phyloP scores from a whole-genome alignment of 495 filamentous ascomycete species.

The Hypoxylon fragiforme region DNA sequence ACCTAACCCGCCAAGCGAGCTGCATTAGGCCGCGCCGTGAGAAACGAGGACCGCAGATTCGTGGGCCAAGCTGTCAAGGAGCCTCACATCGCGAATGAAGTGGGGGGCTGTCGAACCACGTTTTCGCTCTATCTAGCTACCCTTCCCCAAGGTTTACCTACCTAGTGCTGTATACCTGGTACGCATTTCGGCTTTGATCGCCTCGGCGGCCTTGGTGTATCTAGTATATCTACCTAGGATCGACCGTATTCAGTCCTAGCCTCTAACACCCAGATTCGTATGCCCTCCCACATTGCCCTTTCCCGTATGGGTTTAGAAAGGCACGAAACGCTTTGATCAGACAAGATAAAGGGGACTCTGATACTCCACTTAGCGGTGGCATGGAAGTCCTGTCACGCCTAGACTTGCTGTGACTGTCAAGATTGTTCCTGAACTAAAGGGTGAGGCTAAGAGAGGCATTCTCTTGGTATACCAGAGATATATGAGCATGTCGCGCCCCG shows the following conservation, averaged over 20 bases:
- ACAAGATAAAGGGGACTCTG: conserved; percentile 1
- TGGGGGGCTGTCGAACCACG: conserved; percentile 21
- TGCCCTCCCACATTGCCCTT: background rate
- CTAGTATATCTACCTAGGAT: no score
- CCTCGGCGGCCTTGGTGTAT: background rate
- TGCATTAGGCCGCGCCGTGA: background rate
- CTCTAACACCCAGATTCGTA: conserved; percentile 6
- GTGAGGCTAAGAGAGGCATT: background rate
- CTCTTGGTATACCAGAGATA: conserved; percentile 1
- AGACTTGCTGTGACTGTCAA: conserved; percentile 8
- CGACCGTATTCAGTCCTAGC: background rate
- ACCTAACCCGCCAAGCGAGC: background rate
- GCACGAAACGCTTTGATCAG: background rate
- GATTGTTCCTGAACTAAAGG: background rate
- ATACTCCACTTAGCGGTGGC: background rate
- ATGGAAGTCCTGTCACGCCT: conserved; percentile 8
- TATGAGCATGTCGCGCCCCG: conserved; percentile 10
- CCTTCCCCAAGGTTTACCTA: no score
- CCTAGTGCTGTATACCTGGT: no score
- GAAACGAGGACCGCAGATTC: background rate
- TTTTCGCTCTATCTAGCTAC: background rate
- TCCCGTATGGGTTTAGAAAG: background rate
- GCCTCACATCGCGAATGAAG: conserved; percentile 20
- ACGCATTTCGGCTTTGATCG: no score
- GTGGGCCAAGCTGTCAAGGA: conserved; percentile 21